Evolutionary conservation across 73 alveolate species (phyloP).

Genomic region (Paramecium sonneborni): DNA sequence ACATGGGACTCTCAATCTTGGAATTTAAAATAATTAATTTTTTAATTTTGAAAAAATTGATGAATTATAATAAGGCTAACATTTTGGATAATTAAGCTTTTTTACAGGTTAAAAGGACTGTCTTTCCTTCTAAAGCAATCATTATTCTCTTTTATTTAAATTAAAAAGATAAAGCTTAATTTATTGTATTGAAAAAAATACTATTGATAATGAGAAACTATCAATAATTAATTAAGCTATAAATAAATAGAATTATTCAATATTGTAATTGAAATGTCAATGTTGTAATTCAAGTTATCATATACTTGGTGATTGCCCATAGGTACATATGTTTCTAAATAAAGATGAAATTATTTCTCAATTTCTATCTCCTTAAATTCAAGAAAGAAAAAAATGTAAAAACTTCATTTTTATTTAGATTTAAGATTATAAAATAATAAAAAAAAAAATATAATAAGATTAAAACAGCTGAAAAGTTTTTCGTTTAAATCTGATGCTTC

Average conservation of each 20-base stretch:
- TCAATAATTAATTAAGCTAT: not conserved
- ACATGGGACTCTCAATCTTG: not conserved
- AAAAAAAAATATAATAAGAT: not conserved
- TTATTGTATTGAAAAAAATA: not conserved
- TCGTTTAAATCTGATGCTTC: not conserved
- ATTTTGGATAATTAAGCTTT: not conserved
- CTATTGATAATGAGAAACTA: not conserved
- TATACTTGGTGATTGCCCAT: not conserved
- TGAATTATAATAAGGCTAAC: not conserved
- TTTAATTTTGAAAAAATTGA: not conserved
- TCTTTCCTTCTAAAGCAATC: not conserved
- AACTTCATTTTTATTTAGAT: not conserved
- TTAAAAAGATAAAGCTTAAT: not conserved
- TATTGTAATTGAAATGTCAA: not conserved
- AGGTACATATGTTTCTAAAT: not conserved
- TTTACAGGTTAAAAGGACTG: not conserved
- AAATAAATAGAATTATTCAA: not conserved
- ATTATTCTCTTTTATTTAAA: not conserved
- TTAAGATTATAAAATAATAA: not conserved
- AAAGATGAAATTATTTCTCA: not conserved
- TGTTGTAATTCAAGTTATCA: not conserved
- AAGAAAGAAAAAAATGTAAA: not conserved
- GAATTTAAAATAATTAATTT: not conserved
- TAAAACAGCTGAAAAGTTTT: not conserved
- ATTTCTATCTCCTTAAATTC: not conserved